These are phyloP conservation scores for Zymoseptoria pseudotritici DNA, from an alignment of 2,329 filamentous ascomycete genomes.

Conservation along the genomic window DNA sequence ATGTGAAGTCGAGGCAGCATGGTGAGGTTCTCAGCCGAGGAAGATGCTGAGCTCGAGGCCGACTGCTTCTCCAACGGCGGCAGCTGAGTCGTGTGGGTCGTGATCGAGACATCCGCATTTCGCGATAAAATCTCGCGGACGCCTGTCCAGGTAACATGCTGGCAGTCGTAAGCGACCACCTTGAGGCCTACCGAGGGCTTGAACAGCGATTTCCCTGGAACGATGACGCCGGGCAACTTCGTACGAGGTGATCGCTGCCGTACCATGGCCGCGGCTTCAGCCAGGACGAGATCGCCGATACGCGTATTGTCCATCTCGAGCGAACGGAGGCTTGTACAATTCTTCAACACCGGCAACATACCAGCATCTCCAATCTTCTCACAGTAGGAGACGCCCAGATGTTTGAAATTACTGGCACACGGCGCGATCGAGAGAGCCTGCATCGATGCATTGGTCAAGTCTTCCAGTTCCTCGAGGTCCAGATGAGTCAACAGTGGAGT, in stretches of 20 bases:
- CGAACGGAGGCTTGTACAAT: slow-evolving; percentile 60
- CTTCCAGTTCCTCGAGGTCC: slow-evolving; percentile 77
- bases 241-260: slow-evolving; percentile 44
- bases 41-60: slow-evolving; percentile 16
- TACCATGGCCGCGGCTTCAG: slow-evolving; percentile 77
- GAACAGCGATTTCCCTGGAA: slow-evolving; percentile 18
- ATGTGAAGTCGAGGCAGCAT: slow-evolving; percentile 22
- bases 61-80: slow-evolving; percentile 17
- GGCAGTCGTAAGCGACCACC: slow-evolving; percentile 83
- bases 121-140: slow-evolving; percentile 77
- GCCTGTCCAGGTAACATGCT: slow-evolving; percentile 86
- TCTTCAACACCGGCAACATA: slow-evolving; percentile 73
- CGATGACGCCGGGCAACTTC: slow-evolving; percentile 32
- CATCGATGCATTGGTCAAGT: slow-evolving; percentile 67
- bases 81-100: slow-evolving; percentile 26
- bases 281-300: slow-evolving; percentile 75
- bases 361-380: slow-evolving; percentile 76
- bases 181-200: slow-evolving; percentile 53
- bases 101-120: slow-evolving; percentile 66
- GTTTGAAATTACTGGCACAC: slow-evolving; percentile 63
- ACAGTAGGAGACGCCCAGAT: slow-evolving; percentile 85
- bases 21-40: slow-evolving; percentile 17
- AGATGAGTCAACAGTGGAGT: slow-evolving; percentile 74
- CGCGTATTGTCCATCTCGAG: slow-evolving; percentile 91
- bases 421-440: slow-evolving; percentile 69